Evolutionary conservation across 129 eudicot species (phyloP).

Genomic region (Calendula officinalis): DNA sequence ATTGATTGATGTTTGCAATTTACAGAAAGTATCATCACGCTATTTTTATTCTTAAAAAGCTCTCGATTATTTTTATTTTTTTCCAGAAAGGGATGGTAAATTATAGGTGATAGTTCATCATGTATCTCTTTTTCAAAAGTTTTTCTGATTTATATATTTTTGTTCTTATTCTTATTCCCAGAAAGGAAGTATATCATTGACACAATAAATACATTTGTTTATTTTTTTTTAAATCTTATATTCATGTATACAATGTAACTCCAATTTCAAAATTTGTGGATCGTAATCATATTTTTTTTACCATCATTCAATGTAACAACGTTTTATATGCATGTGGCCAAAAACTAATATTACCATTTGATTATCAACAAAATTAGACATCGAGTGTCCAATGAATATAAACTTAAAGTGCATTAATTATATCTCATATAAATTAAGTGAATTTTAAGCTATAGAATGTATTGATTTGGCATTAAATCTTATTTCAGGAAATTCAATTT

Average conservation of each 20-base stretch:
- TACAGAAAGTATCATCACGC: constrained; percentile 6
- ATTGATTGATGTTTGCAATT: not conserved
- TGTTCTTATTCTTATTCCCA: constrained; percentile 23
- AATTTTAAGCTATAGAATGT: too few relatives aligned
- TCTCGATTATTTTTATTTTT: constrained; percentile 1
- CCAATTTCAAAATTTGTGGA: not conserved
- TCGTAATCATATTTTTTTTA: not conserved
- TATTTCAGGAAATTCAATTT: too few relatives aligned
- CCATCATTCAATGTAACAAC: too few relatives aligned
- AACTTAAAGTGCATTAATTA: not conserved
- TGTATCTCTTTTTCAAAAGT: constrained; percentile 23
- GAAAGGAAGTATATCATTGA: constrained; percentile 17
- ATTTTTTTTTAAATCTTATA: not conserved
- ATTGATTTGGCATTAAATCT: too few relatives aligned
- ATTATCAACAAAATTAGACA: too few relatives aligned
- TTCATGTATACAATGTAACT: constrained; percentile 1
- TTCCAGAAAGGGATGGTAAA: constrained; percentile 28
- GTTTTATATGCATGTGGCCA: too few relatives aligned
- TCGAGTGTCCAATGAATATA: not conserved
- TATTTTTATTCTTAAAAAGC: constrained; percentile 16
- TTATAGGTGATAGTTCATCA: constrained; percentile 25
- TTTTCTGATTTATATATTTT: constrained; percentile 25
- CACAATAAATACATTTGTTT: constrained; percentile 15
- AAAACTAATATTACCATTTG: too few relatives aligned
- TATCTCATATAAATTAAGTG: too few relatives aligned